Conservation (phyloP, 2,329 filamentous ascomycete species). For the Teratosphaeria destructans region DNA sequence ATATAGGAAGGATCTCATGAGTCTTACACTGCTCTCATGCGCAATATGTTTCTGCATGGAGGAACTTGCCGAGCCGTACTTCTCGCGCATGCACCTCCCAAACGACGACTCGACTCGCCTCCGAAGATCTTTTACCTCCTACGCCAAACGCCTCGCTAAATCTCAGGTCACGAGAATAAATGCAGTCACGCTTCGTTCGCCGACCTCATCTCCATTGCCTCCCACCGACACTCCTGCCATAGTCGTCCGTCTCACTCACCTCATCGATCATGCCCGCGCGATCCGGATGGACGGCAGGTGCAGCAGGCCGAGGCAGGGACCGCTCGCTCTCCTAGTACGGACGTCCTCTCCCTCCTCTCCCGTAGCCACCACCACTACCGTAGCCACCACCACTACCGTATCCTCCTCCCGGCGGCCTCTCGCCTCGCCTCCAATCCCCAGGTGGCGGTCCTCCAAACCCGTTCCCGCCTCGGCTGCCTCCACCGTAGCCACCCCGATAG, state of each 20-base stretch:
- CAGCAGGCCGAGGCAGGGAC: not conserved
- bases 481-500: conserved; percentile 17
- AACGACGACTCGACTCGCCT: no score
- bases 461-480: conserved; percentile 10
- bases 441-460: conserved; percentile 21
- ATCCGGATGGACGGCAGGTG: not conserved
- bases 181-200: not conserved
- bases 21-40: no score
- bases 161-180: not conserved
- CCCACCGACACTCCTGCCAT: not conserved
- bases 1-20: no score
- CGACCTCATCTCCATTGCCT: not conserved
- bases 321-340: conserved; percentile 12
- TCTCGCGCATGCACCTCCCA: no score
- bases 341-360: conserved; percentile 17
- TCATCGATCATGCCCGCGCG: not conserved
- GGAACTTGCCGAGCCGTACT: no score
- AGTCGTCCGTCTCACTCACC: not conserved
- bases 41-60: no score
- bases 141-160: not conserved
- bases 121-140: no score
- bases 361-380: conserved; percentile 15
- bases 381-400: conserved; percentile 12
- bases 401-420: conserved; percentile 21
- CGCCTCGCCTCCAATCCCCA: conserved; percentile 31